A percentile compares a stretch with the other conserved stretches of the same genome.
Evolutionary conservation across 306 rosid genomes (phyloP).

Genomic region (Heteromeles arbutifolia): DNA sequence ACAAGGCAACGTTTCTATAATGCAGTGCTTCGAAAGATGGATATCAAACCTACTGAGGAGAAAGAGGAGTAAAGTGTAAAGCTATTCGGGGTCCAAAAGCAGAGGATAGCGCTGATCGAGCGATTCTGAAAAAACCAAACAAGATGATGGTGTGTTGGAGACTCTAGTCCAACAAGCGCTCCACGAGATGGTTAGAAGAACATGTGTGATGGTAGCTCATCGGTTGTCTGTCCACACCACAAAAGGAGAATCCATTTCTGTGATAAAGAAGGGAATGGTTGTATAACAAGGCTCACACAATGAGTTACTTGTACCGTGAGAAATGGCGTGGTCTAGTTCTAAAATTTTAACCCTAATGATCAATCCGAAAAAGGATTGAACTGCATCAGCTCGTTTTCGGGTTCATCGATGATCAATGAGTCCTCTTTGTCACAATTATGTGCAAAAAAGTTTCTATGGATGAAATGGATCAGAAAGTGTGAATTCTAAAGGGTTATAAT

Average conservation of each 20-base stretch:
- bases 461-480: neutral
- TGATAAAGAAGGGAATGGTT: constrained; percentile 41
- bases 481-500: neutral
- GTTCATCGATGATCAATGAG: neutral
- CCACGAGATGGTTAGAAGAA: constrained; percentile 44
- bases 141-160: too few species aligned
- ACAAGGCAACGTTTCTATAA: neutral
- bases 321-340: too few species aligned
- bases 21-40: constrained; percentile 29
- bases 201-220: constrained; percentile 45
- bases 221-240: constrained; percentile 36
- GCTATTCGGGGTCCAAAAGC: constrained; percentile 39
- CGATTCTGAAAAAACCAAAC: constrained; percentile 34
- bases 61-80: constrained; percentile 30
- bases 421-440: neutral
- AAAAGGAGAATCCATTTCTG: constrained; percentile 36
- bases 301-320: constrained; percentile 21
- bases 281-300: constrained; percentile 41
- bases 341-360: too few species aligned
- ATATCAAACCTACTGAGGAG: constrained; percentile 41
- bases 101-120: constrained; percentile 45
- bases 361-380: too few species aligned
- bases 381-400: neutral
- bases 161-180: constrained; percentile 13
- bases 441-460: neutral